phyloP scores from a whole-genome alignment of 2,329 filamentous ascomycete genomes.

The Colletotrichum karsti region DNA sequence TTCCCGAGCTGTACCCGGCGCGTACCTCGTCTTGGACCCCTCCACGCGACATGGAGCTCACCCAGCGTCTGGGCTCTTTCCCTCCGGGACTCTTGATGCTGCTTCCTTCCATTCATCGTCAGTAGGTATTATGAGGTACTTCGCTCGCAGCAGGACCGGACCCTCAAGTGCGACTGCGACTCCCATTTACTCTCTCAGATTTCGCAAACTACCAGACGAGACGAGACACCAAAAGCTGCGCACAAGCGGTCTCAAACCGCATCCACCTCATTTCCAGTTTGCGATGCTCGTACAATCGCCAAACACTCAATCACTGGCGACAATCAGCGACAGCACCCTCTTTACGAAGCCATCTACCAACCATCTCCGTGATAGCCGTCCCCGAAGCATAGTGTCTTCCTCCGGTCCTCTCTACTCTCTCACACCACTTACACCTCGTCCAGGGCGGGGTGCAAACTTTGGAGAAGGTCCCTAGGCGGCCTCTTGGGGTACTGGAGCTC shows the following conservation, averaged over 20 bases:
- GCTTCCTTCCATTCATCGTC: neutral
- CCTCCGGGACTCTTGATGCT: neutral
- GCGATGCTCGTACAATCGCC: neutral
- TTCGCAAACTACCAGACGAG: neutral
- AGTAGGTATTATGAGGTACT: no score
- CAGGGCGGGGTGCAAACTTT: conserved; percentile 18
- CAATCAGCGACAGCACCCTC: neutral
- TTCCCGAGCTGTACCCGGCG: conserved; percentile 8
- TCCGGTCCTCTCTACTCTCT: neutral
- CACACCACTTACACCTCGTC: conserved; percentile 23
- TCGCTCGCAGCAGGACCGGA: no score
- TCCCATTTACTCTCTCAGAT: neutral
- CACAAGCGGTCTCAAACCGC: neutral
- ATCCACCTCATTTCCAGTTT: neutral
- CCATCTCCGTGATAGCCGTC: neutral
- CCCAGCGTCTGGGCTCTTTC: neutral
- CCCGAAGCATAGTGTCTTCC: neutral
- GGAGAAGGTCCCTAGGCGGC: conserved; percentile 1
- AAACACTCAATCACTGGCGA: neutral
- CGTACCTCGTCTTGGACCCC: conserved; percentile 15
- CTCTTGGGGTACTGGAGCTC: conserved; percentile 9
- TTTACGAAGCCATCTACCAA: neutral
- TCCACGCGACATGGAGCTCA: conserved; percentile 18
- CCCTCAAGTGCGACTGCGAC: no score
- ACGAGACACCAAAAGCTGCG: neutral